Conservation (phyloP, 768 basidiomycete genomes). For the Russula compacta region DNA sequence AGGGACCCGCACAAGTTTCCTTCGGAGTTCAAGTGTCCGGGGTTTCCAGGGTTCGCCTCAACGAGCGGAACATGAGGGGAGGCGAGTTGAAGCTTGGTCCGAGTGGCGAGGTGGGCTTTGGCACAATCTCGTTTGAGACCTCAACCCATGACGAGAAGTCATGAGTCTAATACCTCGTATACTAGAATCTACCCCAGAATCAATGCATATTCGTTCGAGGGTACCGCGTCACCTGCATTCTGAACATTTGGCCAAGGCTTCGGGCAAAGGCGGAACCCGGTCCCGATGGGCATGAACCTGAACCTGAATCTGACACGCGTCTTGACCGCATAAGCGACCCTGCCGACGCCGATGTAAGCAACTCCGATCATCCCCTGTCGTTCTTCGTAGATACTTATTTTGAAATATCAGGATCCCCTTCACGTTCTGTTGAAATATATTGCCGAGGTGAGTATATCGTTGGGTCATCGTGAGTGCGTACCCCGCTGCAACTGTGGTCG, state of each 20-base stretch:
- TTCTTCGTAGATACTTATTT: not conserved
- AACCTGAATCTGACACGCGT: not conserved
- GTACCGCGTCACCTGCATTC: not conserved
- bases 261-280: not conserved
- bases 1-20: not conserved
- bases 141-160: not conserved
- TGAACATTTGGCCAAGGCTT: not conserved
- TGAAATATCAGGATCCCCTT: not conserved
- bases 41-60: not conserved
- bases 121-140: not conserved
- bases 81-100: not conserved
- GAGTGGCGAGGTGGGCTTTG: not conserved
- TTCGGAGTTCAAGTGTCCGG: not conserved
- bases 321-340: not conserved
- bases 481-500: not conserved
- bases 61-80: not conserved
- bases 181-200: not conserved
- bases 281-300: not conserved
- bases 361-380: not conserved
- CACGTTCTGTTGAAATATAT: not conserved
- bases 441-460: not conserved
- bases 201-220: not conserved
- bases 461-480: not conserved
- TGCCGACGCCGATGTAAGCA: not conserved
- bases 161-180: not conserved